Base-by-base conservation (phyloP, 306 rosid species). In the Canavalia ensiformis region DNA sequence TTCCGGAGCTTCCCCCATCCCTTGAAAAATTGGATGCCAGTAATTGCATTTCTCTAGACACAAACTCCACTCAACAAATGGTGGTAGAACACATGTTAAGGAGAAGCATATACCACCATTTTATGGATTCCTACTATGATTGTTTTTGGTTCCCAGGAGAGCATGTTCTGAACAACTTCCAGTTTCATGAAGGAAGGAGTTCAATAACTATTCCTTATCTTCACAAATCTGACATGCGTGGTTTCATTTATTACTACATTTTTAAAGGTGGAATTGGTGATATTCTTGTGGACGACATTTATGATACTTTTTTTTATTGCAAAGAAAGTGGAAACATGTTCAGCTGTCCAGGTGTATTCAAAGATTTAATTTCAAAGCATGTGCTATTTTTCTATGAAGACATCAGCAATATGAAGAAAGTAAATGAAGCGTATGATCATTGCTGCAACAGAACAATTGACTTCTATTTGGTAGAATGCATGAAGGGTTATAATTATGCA, bases 161-260 rank as follows among this genome's bases (percentile, higher is more conserved):
- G 5, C 3, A 59, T 29, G 65, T 59, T 8, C 12, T 39, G 0
- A 2, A 59, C n/a, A 29, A 8, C n/a, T 30, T 58, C 5, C 29
- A 39, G 0, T 57, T 28, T 57, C 64, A 6, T 5, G 6, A 35
- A 57, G 31, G 3, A 7, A 3, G 7, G 13, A 2, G 39, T 29
- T 59, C 64, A 10, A 29, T 57, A 29, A 28, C 11, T 4, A 45
- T 59, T 58, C 55, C 63, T 49, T 58, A 12, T 44, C 67, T 58
- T 49, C 34, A 10, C 50, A 37, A 59, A 47, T 2, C 2, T 37
- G 28, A 4, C n/a, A 11, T 71, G 7, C 1, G 28, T 5, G 46
- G 65, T 39, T 50, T 80, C 55, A 49, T 80, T 49, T 71, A 28
- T 60, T 71, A 47, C 65, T 1, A 71, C 13, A 2, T 80, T 70